Evolutionary conservation across 2,329 filamentous ascomycete genomes (phyloP).

Genomic region (Colletotrichum liaoningense): DNA sequence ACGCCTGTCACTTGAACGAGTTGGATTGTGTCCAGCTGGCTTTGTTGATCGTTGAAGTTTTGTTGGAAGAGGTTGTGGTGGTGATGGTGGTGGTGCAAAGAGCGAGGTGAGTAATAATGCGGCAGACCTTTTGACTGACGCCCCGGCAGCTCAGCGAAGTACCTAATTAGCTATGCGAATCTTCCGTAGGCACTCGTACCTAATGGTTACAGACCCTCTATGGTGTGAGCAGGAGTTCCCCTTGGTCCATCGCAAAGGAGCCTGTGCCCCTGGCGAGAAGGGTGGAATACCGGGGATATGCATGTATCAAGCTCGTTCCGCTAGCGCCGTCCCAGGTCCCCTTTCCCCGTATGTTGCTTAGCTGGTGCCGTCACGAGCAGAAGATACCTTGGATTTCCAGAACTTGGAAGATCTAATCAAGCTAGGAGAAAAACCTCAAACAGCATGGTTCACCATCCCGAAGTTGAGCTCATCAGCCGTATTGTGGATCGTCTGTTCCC

Average conservation of each 20-base stretch:
- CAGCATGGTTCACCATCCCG: neutral
- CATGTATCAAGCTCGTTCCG: neutral
- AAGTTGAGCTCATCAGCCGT: neutral
- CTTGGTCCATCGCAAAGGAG: neutral
- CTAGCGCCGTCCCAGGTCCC: neutral
- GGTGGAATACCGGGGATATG: neutral
- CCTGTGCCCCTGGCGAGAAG: neutral
- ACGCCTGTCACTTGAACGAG: neutral
- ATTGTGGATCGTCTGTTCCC: neutral
- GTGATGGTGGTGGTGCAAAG: too few species aligned
- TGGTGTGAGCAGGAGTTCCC: neutral
- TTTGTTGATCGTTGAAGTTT: neutral
- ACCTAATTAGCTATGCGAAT: neutral
- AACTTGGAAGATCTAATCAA: neutral
- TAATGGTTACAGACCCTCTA: neutral
- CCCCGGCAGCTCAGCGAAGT: neutral
- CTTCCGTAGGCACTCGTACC: neutral
- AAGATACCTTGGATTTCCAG: neutral
- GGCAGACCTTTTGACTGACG: neutral
- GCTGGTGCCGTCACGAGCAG: neutral
- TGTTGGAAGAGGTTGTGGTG: too few species aligned
- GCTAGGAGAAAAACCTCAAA: neutral
- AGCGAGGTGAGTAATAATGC: neutral
- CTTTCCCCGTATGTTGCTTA: neutral
- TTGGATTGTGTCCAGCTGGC: neutral